These are phyloP conservation scores for Quercus berberidifolia DNA, from an alignment of 306 rosid species.

Conservation along the genomic window DNA sequence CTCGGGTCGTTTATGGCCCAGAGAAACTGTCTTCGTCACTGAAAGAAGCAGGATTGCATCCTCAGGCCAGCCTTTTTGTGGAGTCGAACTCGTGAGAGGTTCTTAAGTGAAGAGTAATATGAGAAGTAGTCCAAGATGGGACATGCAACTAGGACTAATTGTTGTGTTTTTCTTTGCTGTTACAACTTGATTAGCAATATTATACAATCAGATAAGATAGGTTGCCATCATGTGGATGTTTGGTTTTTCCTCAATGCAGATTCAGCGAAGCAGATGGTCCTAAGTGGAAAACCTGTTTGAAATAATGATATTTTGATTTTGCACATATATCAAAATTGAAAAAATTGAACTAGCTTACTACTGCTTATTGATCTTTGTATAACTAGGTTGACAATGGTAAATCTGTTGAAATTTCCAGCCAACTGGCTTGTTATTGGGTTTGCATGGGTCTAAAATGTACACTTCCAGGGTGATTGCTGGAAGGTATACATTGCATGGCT, in stretches of 20 bases:
- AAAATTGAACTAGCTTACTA: not conserved
- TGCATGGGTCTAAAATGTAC: not conserved
- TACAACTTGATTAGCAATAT: slow-evolving; percentile 12
- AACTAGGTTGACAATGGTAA: not conserved
- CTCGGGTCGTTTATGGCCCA: slow-evolving; percentile 70
- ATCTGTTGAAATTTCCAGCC: not conserved
- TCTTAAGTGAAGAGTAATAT: not conserved
- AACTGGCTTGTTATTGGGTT: not conserved
- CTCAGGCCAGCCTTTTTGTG: slow-evolving; percentile 69
- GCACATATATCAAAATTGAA: not conserved
- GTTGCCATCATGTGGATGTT: not conserved
- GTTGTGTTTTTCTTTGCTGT: not conserved
- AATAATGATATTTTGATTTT: not conserved
- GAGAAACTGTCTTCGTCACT: slow-evolving; percentile 61
- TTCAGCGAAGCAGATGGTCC: not conserved
- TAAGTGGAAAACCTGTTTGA: not conserved
- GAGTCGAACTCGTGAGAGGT: slow-evolving; percentile 34
- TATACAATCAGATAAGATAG: slow-evolving; percentile 13
- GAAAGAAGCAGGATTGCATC: slow-evolving; percentile 96
- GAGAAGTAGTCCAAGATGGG: not conserved
- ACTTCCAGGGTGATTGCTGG: not conserved
- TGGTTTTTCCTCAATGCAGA: not conserved
- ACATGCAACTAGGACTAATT: slow-evolving; percentile 11
- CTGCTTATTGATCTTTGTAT: not conserved
- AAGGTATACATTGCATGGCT: not conserved